Evolutionary conservation across 441 rosid species (phyloP), one percentile per base, ranked within the genome.

Genomic region (Adansonia gregorii): DNA sequence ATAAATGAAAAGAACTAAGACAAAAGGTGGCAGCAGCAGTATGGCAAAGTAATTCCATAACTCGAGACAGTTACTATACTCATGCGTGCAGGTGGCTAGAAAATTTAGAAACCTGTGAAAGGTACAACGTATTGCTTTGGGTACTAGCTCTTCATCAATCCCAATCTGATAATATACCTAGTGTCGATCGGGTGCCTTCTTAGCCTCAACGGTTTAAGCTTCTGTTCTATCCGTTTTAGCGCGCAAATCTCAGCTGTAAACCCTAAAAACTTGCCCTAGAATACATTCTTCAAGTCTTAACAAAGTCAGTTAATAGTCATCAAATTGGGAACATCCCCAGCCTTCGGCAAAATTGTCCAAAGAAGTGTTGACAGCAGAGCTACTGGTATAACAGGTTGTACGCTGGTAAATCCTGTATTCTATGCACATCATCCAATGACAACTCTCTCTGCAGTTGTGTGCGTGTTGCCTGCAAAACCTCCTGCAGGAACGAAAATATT

Each of bases 401-500:
- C 39, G 98, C 98, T 19, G 98, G 99, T 24, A 96, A 84, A 81
- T 94, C 96, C 75, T 82, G 91, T 80, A 96, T 81, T 70, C 86
- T 85, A 83, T 85, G 88, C 72, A 90, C 76, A 82, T 96, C 99
- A 56, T 94, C 97, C 84, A 96, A 81, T 24, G 90, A 83, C 75
- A 96, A 83, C 79, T 96, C 98, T 85, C 99, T 87, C 80, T 94
- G 97, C 84, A 96, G 72, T 79, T 96, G 99, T 20, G 81, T 84
- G 82, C 94, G 89, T 6, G 99, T 95, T 24, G 86, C 93, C 46
- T 86, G 91, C 64, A 94, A 67, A 73, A 95, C 98, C 76, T 94
- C 98, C 99, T 95, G 89, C 79, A 73, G n/a, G 64, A 75, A 45
- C 8, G n/a, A 58, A 76, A 35, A 81, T 49, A 64, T 3, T 27